Base-by-base conservation (phyloP, 179 eudicot species). In the Beta corolliflora region DNA sequence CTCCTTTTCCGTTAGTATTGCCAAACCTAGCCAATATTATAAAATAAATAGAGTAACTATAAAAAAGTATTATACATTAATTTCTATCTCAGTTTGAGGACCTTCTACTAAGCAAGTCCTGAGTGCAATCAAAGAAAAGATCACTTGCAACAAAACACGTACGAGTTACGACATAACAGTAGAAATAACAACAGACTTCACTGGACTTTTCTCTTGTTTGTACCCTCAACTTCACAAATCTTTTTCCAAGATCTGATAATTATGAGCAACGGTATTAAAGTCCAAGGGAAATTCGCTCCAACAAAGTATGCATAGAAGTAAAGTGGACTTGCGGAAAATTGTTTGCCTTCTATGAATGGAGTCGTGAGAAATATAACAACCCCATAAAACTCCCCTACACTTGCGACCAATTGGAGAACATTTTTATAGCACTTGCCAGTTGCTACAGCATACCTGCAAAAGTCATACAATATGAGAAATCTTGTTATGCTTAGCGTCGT, bases 361-460 rank as follows among this genome's bases (percentile, higher is more conserved):
- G 97, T 92, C 48, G 87, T 48, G 86, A 84, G 90, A 79, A 91
- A 93, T 45, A 92, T 89, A 73, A 83, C 84, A 73, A 90, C 85
- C 56, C 97, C 97, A 81, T 95, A 93, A 5, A 93, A 90, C 87
- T 93, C 97, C 54, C 93, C 93, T 31, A 93, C 80, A 79, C 88
- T 89, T 76, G 90, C 85, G 60, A 90, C 85, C 23, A 93, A 61
- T 77, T 92, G 98, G 85, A 95, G 97, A 54, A 88, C 80, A 83
- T 91, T 76, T 79, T 90, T 88, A 76, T 92, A 95, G 31, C 97
- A 83, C 90, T 92, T 93, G 56, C 84, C 88, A 61, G 84, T 78
- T 55, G 92, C 95, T 73, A 93, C 87, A 31, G 97, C 97, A 81
- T 92, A 92, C 86, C 97, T 94, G 97, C 83, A 76, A 68, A 48